Evolutionary conservation across 2,329 filamentous ascomycete genomes (phyloP).

Genomic region (Fusarium guadeloupense): DNA sequence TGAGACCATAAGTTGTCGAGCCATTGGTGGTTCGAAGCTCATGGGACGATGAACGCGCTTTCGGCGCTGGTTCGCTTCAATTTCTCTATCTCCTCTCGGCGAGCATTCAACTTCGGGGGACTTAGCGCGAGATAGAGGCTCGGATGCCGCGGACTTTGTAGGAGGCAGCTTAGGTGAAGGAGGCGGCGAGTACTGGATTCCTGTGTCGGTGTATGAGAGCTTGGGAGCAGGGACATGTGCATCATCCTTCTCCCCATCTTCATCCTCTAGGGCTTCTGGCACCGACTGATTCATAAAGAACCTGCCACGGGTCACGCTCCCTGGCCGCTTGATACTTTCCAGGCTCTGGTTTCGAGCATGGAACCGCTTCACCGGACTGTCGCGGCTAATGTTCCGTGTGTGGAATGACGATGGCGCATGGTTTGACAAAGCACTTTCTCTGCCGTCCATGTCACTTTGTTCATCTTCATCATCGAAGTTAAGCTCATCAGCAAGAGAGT

Average conservation of each 20-base stretch:
- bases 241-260: conserved; percentile 62
- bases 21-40: conserved; percentile 56
- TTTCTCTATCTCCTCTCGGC: conserved; percentile 62
- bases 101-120: conserved; percentile 55
- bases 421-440: conserved; percentile 67
- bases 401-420: conserved; percentile 54
- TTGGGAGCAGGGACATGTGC: conserved; percentile 49
- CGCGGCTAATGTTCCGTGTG: conserved; percentile 64
- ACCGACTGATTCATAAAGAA: conserved; percentile 64
- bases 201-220: conserved; percentile 74
- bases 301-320: conserved; percentile 63
- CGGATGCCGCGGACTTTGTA: conserved; percentile 53
- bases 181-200: conserved; percentile 85
- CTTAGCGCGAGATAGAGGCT: conserved; percentile 53
- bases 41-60: conserved; percentile 71
- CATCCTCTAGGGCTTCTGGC: conserved; percentile 64
- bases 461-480: conserved; percentile 84
- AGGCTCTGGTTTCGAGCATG: conserved; percentile 67
- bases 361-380: conserved; percentile 59
- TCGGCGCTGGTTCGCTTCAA: conserved; percentile 77
- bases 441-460: conserved; percentile 76
- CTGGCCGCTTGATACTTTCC: conserved; percentile 65
- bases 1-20: conserved; percentile 67
- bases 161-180: conserved; percentile 70
- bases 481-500: conserved; percentile 90